phyloP scores from a whole-genome alignment of 352 stramenopile genomes.

The Globisporangium nunn region DNA sequence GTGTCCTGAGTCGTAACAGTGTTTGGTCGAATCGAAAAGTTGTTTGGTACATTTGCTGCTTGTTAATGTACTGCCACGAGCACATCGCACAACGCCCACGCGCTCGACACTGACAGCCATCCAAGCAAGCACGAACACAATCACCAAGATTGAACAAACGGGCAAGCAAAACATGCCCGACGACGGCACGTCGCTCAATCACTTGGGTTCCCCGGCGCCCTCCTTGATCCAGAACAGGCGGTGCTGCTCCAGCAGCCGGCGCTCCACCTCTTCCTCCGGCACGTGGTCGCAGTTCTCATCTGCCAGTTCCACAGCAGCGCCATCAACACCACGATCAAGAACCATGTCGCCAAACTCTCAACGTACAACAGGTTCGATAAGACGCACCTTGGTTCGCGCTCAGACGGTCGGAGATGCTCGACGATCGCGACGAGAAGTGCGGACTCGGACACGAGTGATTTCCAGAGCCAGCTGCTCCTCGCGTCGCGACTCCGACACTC shows the following conservation, averaged over 20 bases:
- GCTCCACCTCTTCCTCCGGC: conserved; percentile 37
- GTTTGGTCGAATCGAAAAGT: no score
- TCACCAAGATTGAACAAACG: no score
- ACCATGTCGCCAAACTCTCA: not conserved
- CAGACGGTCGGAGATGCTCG: conserved; percentile 42
- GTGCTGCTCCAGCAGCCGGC: conserved; percentile 50
- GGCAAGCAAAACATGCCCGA: no score
- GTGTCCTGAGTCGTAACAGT: not conserved
- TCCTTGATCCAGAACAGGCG: conserved; percentile 75
- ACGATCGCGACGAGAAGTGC: conserved; percentile 63
- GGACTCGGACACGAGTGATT: conserved; percentile 35
- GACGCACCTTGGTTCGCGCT: conserved; percentile 38
- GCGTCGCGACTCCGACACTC: conserved; percentile 4
- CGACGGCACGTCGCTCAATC: not conserved
- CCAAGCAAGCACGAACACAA: no score
- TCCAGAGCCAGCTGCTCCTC: no score
- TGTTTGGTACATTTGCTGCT: no score
- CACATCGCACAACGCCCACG: no score
- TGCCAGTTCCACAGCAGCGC: conserved; percentile 2
- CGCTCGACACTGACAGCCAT: no score
- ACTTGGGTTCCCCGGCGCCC: conserved; percentile 24
- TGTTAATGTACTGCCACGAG: no score
- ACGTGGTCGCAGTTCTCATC: conserved; percentile 9
- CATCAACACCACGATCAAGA: not conserved
- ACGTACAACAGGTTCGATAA: no score